These are phyloP conservation scores for Hymenochaete sp. DNA, from an alignment of 1,284 basidiomycete species.

Conservation along the genomic window DNA sequence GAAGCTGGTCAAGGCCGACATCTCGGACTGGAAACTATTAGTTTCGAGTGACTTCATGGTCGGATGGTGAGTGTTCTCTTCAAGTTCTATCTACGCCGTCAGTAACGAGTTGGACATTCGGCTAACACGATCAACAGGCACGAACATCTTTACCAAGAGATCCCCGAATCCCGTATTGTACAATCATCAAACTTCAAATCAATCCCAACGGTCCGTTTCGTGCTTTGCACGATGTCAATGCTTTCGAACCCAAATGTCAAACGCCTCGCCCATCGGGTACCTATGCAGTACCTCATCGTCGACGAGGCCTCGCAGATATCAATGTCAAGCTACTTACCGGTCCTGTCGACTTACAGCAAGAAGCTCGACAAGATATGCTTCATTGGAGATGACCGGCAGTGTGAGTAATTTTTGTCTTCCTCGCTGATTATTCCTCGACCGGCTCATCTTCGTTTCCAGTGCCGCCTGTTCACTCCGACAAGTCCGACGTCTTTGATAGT, in stretches of 20 bases:
- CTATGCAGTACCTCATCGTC: conserved; percentile 40
- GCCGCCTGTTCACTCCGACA: conserved; percentile 45
- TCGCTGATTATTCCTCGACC: neutral
- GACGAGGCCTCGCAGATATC: conserved; percentile 64
- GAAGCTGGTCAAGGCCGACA: conserved; percentile 31
- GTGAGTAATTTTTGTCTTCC: conserved; percentile 32
- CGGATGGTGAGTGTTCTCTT: conserved; percentile 45
- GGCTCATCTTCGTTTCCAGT: conserved; percentile 26
- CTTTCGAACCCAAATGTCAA: conserved; percentile 35
- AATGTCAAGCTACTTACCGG: conserved; percentile 44
- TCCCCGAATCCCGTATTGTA: conserved; percentile 3
- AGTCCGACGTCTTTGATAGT: conserved; percentile 41
- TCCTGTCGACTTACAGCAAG: conserved; percentile 36
- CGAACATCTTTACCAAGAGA: conserved; percentile 53
- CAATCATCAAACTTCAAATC: conserved; percentile 3
- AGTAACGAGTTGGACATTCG: neutral
- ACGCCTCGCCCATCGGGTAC: conserved; percentile 32
- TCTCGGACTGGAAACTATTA: conserved; percentile 40
- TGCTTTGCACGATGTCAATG: conserved; percentile 69
- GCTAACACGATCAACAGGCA: conserved; percentile 42
- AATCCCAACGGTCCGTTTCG: conserved; percentile 33
- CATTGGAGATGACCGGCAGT: conserved; percentile 70
- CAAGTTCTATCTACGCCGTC: conserved; percentile 7
- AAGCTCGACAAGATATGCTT: conserved; percentile 55
- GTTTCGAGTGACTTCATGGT: conserved; percentile 50